Percentiles rank a stretch among this genome's conserved stretches.
Conservation (phyloP, 192 early-diverging fungal species). For the Coemansia sp. region DNA sequence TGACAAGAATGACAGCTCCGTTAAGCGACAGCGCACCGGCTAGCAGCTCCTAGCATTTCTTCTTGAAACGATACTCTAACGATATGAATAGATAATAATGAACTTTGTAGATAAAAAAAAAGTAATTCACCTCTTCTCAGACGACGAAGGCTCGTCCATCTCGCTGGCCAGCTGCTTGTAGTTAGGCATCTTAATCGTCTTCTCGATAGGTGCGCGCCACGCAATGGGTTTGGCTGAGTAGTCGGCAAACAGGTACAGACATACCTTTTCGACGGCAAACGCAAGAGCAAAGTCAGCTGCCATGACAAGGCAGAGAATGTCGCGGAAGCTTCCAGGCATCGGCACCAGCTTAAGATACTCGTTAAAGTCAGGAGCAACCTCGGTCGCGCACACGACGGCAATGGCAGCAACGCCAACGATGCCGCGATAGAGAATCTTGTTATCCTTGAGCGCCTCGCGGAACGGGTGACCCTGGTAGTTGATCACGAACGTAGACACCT, state of each 20-base stretch:
- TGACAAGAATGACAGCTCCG: neutral
- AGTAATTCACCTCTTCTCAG: neutral
- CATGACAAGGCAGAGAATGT: constrained; percentile 79
- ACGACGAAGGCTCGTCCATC: neutral
- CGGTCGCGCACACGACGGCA: constrained; percentile 84
- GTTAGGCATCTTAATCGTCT: constrained; percentile 33
- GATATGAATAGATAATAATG: too few species aligned
- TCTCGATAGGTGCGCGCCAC: constrained; percentile 18
- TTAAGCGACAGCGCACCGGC: neutral
- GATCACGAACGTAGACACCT: constrained; percentile 99
- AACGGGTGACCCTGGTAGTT: constrained; percentile 99
- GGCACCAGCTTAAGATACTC: constrained; percentile 85
- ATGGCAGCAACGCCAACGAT: constrained; percentile 80
- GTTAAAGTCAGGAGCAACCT: constrained; percentile 86
- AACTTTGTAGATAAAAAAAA: too few species aligned
- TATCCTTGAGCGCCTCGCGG: constrained; percentile 89
- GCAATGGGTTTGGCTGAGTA: constrained; percentile 83
- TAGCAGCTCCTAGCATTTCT: neutral
- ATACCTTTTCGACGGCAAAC: constrained; percentile 75
- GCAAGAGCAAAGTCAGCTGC: constrained; percentile 84
- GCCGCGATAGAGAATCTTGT: constrained; percentile 90
- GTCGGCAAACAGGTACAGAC: constrained; percentile 80
- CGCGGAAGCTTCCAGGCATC: constrained; percentile 84
- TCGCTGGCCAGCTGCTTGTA: constrained; percentile 11
- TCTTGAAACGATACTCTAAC: too few species aligned